phyloP scores from a whole-genome alignment of 768 basidiomycete species.

The Phallus indusiatus region DNA sequence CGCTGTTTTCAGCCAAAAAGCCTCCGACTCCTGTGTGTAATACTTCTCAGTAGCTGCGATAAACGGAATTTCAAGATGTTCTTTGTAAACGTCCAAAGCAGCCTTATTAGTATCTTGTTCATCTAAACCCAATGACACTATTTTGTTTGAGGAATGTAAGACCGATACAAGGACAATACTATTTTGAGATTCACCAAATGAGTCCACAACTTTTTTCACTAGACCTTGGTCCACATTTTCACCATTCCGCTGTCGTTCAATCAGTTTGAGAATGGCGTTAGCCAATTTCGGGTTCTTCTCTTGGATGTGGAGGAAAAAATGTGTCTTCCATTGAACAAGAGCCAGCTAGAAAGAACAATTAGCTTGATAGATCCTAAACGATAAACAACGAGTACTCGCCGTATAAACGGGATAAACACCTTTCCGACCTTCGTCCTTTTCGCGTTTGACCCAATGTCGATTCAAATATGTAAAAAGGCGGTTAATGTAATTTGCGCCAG shows the following conservation, averaged over 20 bases:
- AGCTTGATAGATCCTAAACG: not conserved
- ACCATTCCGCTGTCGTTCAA: conserved; percentile 91
- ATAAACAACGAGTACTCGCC: conserved; percentile 34
- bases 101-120: conserved; percentile 87
- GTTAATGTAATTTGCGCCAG: conserved; percentile 94
- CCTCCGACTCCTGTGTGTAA: conserved; percentile 86
- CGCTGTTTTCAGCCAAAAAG: conserved; percentile 83
- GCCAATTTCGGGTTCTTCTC: conserved; percentile 74
- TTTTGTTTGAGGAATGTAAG: conserved; percentile 11
- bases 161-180: not conserved
- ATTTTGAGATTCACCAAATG: conserved; percentile 40
- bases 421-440: conserved; percentile 93
- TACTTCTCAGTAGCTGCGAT: conserved; percentile 81
- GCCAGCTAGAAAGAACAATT: conserved; percentile 49
- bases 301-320: conserved; percentile 87
- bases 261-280: conserved; percentile 76
- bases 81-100: conserved; percentile 87
- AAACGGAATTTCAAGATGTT: conserved; percentile 86
- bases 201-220: conserved; percentile 91
- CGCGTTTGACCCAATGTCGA: conserved; percentile 98
- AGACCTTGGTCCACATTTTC: conserved; percentile 88
- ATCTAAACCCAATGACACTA: conserved; percentile 84
- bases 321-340: conserved; percentile 90
- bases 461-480: conserved; percentile 96
- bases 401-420: conserved; percentile 95